Base-by-base conservation (phyloP, 202 grass and related monocot species). In the Cymbopogon flexuosus region DNA sequence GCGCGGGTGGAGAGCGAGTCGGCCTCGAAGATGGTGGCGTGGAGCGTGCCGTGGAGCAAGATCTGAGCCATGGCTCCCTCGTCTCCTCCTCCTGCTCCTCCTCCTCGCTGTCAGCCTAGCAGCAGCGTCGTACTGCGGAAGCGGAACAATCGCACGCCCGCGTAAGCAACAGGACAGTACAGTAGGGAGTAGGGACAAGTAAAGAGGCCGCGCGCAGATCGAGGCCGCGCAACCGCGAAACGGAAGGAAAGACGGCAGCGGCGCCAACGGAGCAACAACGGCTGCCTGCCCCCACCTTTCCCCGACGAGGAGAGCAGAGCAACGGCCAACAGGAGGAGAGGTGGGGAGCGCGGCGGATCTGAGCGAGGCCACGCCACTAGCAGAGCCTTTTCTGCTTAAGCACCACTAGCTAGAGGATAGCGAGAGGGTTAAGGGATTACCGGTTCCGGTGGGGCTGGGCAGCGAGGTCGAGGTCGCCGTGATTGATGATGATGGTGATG, bases 31-130 rank as follows among this genome's bases (percentile, higher is more conserved):
- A 97, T 80, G 68, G 92, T 92, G 72, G 69, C 91, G 78, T 94
- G 94, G 51, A 97, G 89, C 65, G 86, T 92, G 19, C 94, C 94
- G 67, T 97, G 94, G 72, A 97, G 92, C 86, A 94, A 40, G 81
- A 94, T 94, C 89, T 89, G 92, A 70, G 90, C 92, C 94, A 97
- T 97, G 77, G 21, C 33, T 69, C 47, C 77, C 22, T 65, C 76
- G 74, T 74, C 79, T 14, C 30, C 6, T 21, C 72, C 5, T 42
- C 63, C 77, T 77, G 3, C 68, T 21, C 34, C 8, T 33, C 65
- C 33, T 58, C 69, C 15, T 24, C 68, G 54, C 56, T 42, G 37
- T 54, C 62, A 42, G 62, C 80, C 40, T 52, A 18, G 9, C 4
- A 16, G 31, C 64, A 18, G 52, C 52, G 52, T 57, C 52, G n/a